phyloP scores from a whole-genome alignment of 495 filamentous ascomycete species.

The Trichoderma virens region DNA sequence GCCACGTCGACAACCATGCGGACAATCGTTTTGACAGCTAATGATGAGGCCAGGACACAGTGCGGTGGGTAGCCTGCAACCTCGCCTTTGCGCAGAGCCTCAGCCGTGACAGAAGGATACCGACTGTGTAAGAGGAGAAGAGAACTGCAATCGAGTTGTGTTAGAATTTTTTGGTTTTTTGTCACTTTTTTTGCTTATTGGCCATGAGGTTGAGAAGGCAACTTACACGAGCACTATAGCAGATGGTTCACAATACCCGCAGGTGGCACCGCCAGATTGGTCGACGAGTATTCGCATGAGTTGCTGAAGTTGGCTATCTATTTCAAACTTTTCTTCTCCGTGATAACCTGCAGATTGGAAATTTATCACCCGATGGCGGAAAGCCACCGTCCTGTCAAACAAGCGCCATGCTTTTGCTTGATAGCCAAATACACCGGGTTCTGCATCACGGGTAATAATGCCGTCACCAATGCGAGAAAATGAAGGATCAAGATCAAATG shows the following conservation, averaged over 20 bases:
- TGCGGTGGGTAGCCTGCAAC: not conserved
- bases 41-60: not conserved
- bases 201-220: not conserved
- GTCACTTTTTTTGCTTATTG: not conserved
- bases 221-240: not conserved
- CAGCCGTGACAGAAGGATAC: not conserved
- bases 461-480: not conserved
- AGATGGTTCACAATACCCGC: slow-evolving; percentile 1
- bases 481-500: not conserved
- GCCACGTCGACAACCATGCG: slow-evolving; percentile 2
- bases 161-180: no score
- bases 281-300: not conserved
- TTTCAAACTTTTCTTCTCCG: not conserved
- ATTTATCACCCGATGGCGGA: not conserved
- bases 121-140: not conserved
- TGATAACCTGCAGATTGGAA: not conserved
- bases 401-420: slow-evolving; percentile 1
- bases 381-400: not conserved
- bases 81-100: not conserved
- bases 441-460: not conserved
- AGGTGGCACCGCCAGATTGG: not conserved
- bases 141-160: not conserved
- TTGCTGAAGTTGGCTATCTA: not conserved
- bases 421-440: not conserved
- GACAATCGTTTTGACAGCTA: not conserved